Conservation (phyloP, 2,329 filamentous ascomycete genomes). For the Fusarium temperatum region DNA sequence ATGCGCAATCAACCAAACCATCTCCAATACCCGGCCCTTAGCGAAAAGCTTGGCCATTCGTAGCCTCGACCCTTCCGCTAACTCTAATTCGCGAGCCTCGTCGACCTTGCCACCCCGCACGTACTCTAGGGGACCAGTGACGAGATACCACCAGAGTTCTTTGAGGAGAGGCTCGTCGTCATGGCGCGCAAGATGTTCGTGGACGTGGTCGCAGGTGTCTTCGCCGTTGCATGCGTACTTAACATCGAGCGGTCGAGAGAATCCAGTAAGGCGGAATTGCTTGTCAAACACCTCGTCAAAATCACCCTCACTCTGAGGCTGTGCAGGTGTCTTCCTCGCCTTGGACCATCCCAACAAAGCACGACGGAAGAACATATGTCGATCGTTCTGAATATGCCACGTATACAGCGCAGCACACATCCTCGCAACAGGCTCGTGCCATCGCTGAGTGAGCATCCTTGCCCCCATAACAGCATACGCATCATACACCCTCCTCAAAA, state of each 20-base stretch:
- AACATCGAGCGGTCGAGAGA: conserved; percentile 31
- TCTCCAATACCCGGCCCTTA: conserved; percentile 27
- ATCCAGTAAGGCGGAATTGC: conserved; percentile 41
- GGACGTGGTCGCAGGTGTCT: conserved; percentile 31
- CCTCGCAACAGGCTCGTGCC: conserved; percentile 45
- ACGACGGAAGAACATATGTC: conserved; percentile 46
- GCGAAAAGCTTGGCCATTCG: conserved; percentile 39
- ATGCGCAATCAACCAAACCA: conserved; percentile 39
- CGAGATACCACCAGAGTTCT: conserved; percentile 33
- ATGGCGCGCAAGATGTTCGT: conserved; percentile 1
- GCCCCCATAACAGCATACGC: conserved; percentile 37
- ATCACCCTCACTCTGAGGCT: conserved; percentile 41
- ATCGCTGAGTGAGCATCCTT: conserved; percentile 44
- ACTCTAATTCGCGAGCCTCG: conserved; percentile 8
- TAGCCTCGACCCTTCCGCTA: conserved; percentile 29
- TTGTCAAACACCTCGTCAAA: conserved; percentile 46
- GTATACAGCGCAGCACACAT: conserved; percentile 46
- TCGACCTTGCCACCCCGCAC: conserved; percentile 24
- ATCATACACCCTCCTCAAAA: conserved; percentile 31
- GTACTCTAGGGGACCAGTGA: conserved; percentile 25
- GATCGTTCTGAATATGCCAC: conserved; percentile 47
- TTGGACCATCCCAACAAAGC: conserved; percentile 44
- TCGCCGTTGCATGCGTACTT: conserved; percentile 25
- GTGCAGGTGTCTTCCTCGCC: conserved; percentile 40
- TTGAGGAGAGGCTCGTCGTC: conserved; percentile 20